Base-by-base conservation (phyloP, 169 alveolate species). In the Cryptosporidium parvum region DNA sequence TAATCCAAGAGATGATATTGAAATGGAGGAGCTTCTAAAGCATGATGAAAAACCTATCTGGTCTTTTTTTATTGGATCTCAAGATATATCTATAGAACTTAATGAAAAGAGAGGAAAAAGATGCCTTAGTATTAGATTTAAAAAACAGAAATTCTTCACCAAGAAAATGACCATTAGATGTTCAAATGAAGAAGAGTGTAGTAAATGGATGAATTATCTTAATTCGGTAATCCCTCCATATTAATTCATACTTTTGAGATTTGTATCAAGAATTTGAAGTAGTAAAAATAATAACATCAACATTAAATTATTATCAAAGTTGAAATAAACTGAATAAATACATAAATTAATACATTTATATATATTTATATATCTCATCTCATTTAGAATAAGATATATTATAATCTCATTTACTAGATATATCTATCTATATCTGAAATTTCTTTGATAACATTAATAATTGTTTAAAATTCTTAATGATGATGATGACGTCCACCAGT, bases 1-100 rank as follows among this genome's bases (percentile, higher is more conserved):
- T 26, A 59, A 59, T 9, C 68, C 86, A 7, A 75, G 44, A 37
- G 86, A 75, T 33, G 86, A 75, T 23, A 33, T 75, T 3, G 86
- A 75, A 59, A 75, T 75, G 86, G 86, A 75, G 21, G 86, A 75
- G 4, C 58, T 75, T 18, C 35, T 75, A 7, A 75, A 75, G 58
- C 35, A 75, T 37, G 71, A 75, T 75, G 86, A 75, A 75, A 75
- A 75, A 42, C 86, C 86, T n/a, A 31, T 75, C 16, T 75, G 69
- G 58, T 16, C 62, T n/a, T 16, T 29, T 10, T 56, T 14, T n/a
- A 53, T 75, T 26, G 69, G 67, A 29, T 52, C 72, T 0, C 44
- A 14, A 4, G 48, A 56, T 21, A 52, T 75, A 8, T 35, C 69
- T 16, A 75, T 75, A 29, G 59, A 53, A 37, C 42, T 12, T 29